phyloP scores from a whole-genome alignment of 768 basidiomycete genomes.

The Lactarius hengduanensis region DNA sequence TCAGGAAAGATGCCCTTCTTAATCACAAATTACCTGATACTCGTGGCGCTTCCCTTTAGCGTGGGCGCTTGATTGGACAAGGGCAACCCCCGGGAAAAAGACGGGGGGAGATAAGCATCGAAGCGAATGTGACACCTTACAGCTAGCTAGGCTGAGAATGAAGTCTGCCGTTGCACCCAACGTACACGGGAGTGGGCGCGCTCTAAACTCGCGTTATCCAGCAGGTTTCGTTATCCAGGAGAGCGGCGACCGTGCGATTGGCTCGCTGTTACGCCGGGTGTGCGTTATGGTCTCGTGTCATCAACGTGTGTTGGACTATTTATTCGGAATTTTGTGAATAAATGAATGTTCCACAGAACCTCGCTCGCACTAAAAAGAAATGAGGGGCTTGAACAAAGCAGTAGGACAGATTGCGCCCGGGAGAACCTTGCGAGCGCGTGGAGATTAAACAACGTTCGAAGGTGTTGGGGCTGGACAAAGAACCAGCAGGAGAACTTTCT shows the following conservation, averaged over 20 bases:
- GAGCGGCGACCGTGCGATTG: slow-evolving; percentile 14
- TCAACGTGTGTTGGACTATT: slow-evolving; percentile 22
- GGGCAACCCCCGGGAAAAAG: slow-evolving; percentile 4
- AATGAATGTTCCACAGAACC: slow-evolving; percentile 23
- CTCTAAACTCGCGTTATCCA: slow-evolving; percentile 20
- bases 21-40: slow-evolving; percentile 27
- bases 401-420: slow-evolving; percentile 21
- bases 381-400: slow-evolving; percentile 17
- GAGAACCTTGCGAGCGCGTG: slow-evolving; percentile 9
- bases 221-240: slow-evolving; percentile 24
- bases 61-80: slow-evolving; percentile 13
- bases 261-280: slow-evolving; percentile 19
- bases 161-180: slow-evolving; percentile 20
- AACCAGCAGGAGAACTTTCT: slow-evolving; percentile 19
- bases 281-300: slow-evolving; percentile 26
- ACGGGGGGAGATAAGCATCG: slow-evolving; percentile 17
- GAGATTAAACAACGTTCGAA: slow-evolving; percentile 16
- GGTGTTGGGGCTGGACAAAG: slow-evolving; percentile 8
- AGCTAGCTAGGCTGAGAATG: slow-evolving; percentile 8
- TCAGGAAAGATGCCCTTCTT: slow-evolving; percentile 16
- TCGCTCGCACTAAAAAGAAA: neutral
- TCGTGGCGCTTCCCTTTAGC: slow-evolving; percentile 16
- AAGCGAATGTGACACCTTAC: neutral
- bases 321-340: slow-evolving; percentile 6
- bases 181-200: neutral